Base-by-base conservation (phyloP, 495 filamentous ascomycete species). In the Bryoglossum gracile region DNA sequence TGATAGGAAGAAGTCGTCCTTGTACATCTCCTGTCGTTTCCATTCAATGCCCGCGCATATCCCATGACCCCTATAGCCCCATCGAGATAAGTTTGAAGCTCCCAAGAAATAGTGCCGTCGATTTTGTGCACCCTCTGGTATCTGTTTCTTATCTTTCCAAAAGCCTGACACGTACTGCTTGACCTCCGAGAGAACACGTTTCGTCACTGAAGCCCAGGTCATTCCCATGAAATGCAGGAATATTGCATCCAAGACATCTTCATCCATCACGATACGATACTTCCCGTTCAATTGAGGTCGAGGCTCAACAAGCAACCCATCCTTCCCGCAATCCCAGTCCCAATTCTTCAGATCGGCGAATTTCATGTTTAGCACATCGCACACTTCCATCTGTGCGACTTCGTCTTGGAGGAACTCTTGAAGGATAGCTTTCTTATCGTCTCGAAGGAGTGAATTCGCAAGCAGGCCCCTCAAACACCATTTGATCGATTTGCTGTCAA, bases 311-410 rank as follows among this genome's bases (percentile, higher is more conserved):
- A 70, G 70, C n/a, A 87, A 65, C 2, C 72, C 78, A 3, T 62
- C 56, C 2, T 53, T 36, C 0, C 61, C 65, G 2, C 63, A 56
- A 9, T 71, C 69, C 82, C 81, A 87, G 10, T 63, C 58, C 83
- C 83, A 87, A 26, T 63, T 70, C 10, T 77, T 68, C 13, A 86
- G 54, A 18, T 74, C 70, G 0, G 75, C 71, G 48, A 81, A 73
- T 16, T 80, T 68, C 77, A 86, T 82, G 59, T 84, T 86, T 36
- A 87, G 61, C 8, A 85, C 81, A 49, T 86, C 81, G 11, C 71
- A 72, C 16, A 87, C 76, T 55, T 86, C 83, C 23, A 65, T 62
- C 1, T 75, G 65, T 9, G 82, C 74, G 1, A 73, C 64, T 0
- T 74, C 62, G 50, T 77, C 81, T 25, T 67, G 67, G 42, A 76